Conservation (phyloP, 2,329 filamentous ascomycete genomes). For the Uncinocarpus reesii region DNA sequence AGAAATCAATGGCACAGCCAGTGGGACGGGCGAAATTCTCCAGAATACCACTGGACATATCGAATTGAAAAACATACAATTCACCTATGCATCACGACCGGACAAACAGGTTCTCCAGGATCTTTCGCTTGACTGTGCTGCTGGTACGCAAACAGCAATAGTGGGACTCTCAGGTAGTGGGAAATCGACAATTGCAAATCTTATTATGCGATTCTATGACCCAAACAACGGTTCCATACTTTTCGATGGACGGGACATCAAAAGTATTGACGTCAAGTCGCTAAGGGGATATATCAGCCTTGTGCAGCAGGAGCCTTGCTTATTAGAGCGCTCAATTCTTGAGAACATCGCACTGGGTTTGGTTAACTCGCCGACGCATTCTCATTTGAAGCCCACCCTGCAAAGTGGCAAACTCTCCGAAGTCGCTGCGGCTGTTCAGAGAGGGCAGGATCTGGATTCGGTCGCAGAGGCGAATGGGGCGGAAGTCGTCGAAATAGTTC, state of each 20-base stretch:
- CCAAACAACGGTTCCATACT: slow-evolving; percentile 63
- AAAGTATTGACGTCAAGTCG: slow-evolving; percentile 66
- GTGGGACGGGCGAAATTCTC: slow-evolving; percentile 19
- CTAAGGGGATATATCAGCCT: slow-evolving; percentile 72
- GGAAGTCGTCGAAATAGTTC: slow-evolving; percentile 43
- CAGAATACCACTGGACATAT: slow-evolving; percentile 24
- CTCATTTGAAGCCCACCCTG: slow-evolving; percentile 37
- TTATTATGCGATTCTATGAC: slow-evolving; percentile 55
- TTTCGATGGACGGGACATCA: slow-evolving; percentile 66
- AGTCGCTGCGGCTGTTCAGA: slow-evolving; percentile 44
- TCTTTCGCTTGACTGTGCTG: slow-evolving; percentile 55
- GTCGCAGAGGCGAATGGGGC: slow-evolving; percentile 38
- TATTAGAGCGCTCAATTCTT: slow-evolving; percentile 73
- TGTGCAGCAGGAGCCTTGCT: slow-evolving; percentile 74
- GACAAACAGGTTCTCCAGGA: slow-evolving; percentile 24
- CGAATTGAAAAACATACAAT: slow-evolving; percentile 30
- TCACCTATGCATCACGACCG: slow-evolving; percentile 39
- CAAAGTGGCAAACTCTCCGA: slow-evolving; percentile 42
- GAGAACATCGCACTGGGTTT: slow-evolving; percentile 59
- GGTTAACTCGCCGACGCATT: slow-evolving; percentile 22
- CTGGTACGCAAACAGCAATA: slow-evolving; percentile 73
- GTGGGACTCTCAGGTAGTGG: slow-evolving; percentile 48
- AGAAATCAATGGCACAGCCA: slow-evolving; percentile 36
- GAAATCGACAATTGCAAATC: slow-evolving; percentile 36
- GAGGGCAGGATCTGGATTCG: slow-evolving; percentile 41